Base-by-base conservation (phyloP, 768 basidiomycete genomes). In the Trametes coccinea region DNA sequence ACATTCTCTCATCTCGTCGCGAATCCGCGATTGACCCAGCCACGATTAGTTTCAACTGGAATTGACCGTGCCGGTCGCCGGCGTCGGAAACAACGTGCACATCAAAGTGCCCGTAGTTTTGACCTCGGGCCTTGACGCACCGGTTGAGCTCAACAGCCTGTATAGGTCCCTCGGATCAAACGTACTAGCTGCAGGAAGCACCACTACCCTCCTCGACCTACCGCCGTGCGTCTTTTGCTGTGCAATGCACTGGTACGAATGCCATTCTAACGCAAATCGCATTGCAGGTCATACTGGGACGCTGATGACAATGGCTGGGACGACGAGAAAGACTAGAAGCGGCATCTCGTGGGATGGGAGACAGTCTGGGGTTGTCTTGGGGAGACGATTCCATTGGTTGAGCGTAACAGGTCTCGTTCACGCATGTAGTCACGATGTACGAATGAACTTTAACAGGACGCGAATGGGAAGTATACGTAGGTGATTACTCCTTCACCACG, bases 41-140 rank as follows among this genome's bases (percentile, higher is more conserved):
- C 5, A 4, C 5, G 41, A 13, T 8, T 16, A 66, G 66, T 61
- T 63, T 34, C 10, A 14, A 2, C 53, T 66, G 13, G 44, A 11
- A 34, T 9, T 66, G 13, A 55, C 58, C 9, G 62, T 66, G 13
- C 56, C 56, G 13, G 61, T 66, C 49, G 51, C 62, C 3, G 66
- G 66, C n/a, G 14, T 66, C 17, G 59, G 59, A 16, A 63, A 66
- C 54, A 49, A 54, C 44, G 27, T 64, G n/a, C 52, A 50, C 22
- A 29, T 64, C 5, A 54, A 44, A 1, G 29, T 63, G 44, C 60
- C 62, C 2, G 46, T 64, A 17, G 43, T 14, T 5, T 31, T 66
- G 46, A 14, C 44, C 4, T 66, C 66, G 0, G 66, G 62, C 2
- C 43, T 66, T 44, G 53, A 52, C 13, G 37, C 56, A 6, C 41